These are phyloP conservation scores for Starmerella sirachaensis DNA, from an alignment of 805 yeast genomes.

Conservation along the genomic window DNA sequence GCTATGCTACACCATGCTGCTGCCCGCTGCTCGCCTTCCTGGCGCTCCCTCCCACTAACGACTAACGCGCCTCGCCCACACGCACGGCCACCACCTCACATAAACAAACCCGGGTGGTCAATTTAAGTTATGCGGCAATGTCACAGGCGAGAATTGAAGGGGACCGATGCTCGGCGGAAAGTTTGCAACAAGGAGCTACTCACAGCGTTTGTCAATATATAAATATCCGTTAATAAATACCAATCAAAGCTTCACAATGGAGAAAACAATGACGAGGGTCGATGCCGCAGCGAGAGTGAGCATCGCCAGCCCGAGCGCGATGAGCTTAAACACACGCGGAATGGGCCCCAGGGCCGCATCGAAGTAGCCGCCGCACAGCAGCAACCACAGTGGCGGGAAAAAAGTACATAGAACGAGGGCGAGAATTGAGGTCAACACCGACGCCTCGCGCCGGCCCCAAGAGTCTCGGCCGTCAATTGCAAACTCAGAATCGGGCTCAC, in stretches of 20 bases:
- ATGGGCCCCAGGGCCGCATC: slow-evolving; percentile 28
- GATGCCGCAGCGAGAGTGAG: slow-evolving; percentile 32
- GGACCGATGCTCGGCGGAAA: too few species aligned
- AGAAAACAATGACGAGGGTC: slow-evolving; percentile 39
- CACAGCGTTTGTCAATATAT: too few species aligned
- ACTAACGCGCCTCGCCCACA: too few species aligned
- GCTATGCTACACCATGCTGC: too few species aligned
- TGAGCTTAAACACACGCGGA: slow-evolving; percentile 24
- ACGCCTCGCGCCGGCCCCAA: slow-evolving; percentile 21
- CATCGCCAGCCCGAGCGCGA: slow-evolving; percentile 28
- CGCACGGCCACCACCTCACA: too few species aligned
- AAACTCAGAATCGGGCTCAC: neutral
- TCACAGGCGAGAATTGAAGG: too few species aligned
- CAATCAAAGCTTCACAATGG: slow-evolving; percentile 23
- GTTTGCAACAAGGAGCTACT: too few species aligned
- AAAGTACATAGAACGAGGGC: slow-evolving; percentile 20
- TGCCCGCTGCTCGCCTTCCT: too few species aligned
- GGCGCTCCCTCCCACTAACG: too few species aligned
- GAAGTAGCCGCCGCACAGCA: slow-evolving; percentile 30
- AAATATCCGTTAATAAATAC: neutral
- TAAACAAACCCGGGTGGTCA: too few species aligned
- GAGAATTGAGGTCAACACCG: slow-evolving; percentile 15
- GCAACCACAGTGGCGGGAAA: slow-evolving; percentile 33
- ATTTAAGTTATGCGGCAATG: too few species aligned
- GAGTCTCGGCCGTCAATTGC: slow-evolving; percentile 14